A percentile compares a stretch with the other conserved stretches of the same genome.
phyloP scores from a whole-genome alignment of 768 basidiomycete genomes.

The Roridomyces roridus region DNA sequence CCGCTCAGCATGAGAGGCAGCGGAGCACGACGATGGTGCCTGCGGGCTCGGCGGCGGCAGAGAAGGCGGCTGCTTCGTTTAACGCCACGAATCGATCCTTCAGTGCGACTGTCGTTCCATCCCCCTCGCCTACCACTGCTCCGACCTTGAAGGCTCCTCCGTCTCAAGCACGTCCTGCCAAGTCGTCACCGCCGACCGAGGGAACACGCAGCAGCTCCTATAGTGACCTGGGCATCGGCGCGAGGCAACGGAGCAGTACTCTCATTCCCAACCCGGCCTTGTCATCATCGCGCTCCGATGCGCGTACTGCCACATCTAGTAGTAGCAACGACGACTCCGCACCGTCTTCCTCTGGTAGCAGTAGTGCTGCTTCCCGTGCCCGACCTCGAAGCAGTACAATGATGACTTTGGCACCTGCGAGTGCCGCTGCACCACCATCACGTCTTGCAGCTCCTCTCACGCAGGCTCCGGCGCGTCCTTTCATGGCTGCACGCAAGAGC shows the following conservation, averaged over 20 bases:
- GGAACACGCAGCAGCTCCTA: constrained; percentile 14
- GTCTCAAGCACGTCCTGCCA: too few species aligned
- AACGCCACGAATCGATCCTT: background rate
- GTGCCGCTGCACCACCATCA: too few species aligned
- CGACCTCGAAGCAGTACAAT: constrained; percentile 48
- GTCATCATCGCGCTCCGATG: constrained; percentile 25
- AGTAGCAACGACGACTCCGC: constrained; percentile 13
- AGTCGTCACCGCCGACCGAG: background rate
- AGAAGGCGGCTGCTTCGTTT: background rate
- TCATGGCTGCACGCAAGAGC: constrained; percentile 55
- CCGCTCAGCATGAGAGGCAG: constrained; percentile 38
- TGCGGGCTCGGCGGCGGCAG: too few species aligned
- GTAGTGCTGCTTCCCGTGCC: constrained; percentile 16
- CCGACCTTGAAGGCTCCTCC: too few species aligned
- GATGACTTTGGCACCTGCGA: constrained; percentile 32
- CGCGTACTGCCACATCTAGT: constrained; percentile 6
- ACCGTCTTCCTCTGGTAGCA: constrained; percentile 9
- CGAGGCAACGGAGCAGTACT: constrained; percentile 48
- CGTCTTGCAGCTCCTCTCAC: constrained; percentile 6
- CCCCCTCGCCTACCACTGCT: too few species aligned
- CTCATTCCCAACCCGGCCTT: constrained; percentile 40
- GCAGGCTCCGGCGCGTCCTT: constrained; percentile 21
- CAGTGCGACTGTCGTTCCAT: background rate
- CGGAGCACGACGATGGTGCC: constrained; percentile 23
- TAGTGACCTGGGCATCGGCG: background rate